A percentile compares a stretch with the other conserved stretches of the same genome.
phyloP scores from a whole-genome alignment of 1,139 yeast species.

The Candida tropicalis region DNA sequence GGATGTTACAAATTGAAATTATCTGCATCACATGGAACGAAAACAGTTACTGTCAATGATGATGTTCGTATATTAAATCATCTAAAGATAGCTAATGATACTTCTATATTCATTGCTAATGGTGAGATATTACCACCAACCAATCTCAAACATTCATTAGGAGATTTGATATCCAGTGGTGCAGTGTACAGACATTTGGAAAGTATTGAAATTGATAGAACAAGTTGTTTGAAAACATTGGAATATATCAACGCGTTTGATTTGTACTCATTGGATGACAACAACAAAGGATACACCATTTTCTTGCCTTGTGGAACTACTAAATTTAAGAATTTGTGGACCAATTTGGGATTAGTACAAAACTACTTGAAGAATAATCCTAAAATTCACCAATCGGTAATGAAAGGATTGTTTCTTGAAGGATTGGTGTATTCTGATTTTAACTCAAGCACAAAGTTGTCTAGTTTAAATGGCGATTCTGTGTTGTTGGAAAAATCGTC shows the following conservation, averaged over 20 bases:
- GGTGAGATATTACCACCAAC: conserved; percentile 49
- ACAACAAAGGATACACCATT: conserved; percentile 67
- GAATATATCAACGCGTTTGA: conserved; percentile 33
- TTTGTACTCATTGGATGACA: conserved; percentile 46
- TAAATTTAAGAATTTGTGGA: conserved; percentile 53
- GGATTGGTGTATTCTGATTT: conserved; percentile 72
- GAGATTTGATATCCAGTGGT: conserved; percentile 42
- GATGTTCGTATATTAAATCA: conserved; percentile 50
- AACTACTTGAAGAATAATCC: conserved; percentile 59
- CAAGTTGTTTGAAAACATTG: conserved; percentile 40
- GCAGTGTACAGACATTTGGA: conserved; percentile 33
- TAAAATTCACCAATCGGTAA: conserved; percentile 49
- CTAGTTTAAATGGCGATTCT: conserved; percentile 36
- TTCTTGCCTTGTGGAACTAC: conserved; percentile 70
- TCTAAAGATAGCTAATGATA: conserved; percentile 47
- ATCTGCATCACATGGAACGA: conserved; percentile 45
- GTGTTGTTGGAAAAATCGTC: conserved; percentile 25
- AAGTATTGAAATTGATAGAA: conserved; percentile 35
- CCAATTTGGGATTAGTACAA: conserved; percentile 59
- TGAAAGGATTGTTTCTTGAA: conserved; percentile 63
- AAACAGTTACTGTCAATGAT: conserved; percentile 37
- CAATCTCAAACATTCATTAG: conserved; percentile 39
- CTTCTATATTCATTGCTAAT: conserved; percentile 64
- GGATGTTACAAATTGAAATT: conserved; percentile 48
- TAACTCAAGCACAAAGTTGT: conserved; percentile 22